Conservation (phyloP, 2,329 filamentous ascomycete genomes). For the Sporothrix humicola region DNA sequence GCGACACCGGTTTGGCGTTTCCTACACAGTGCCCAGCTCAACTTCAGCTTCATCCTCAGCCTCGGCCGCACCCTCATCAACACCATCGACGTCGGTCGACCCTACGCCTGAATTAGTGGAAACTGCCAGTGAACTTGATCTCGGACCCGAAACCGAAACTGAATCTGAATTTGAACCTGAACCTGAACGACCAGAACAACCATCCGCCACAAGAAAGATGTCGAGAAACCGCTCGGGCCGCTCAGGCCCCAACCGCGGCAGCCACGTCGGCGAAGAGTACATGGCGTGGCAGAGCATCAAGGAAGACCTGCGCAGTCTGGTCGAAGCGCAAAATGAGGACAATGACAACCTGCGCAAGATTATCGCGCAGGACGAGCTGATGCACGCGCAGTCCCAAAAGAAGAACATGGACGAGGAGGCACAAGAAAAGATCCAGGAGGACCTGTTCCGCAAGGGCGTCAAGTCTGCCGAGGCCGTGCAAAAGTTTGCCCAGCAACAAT, state of each 20-base stretch:
- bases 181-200: neutral
- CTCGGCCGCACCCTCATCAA: no score
- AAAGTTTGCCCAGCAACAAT: slow-evolving; percentile 41
- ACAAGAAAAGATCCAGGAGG: slow-evolving; percentile 42
- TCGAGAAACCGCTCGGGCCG: slow-evolving; percentile 43
- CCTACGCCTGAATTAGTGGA: no score
- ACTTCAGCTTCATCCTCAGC: no score
- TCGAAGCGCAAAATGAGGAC: slow-evolving; percentile 50
- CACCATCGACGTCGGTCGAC: no score
- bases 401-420: slow-evolving; percentile 42
- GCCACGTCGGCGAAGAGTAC: slow-evolving; percentile 52
- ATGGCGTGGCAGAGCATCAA: slow-evolving; percentile 50
- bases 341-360: slow-evolving; percentile 49
- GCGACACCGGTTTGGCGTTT: no score
- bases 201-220: slow-evolving; percentile 30
- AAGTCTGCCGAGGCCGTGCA: slow-evolving; percentile 46
- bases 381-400: slow-evolving; percentile 46
- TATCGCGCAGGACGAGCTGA: slow-evolving; percentile 49
- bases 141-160: no score
- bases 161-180: no score
- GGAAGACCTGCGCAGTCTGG: slow-evolving; percentile 46
- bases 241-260: slow-evolving; percentile 47
- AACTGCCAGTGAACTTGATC: no score
- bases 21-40: no score
- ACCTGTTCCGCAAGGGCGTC: slow-evolving; percentile 42